Evolutionary conservation across 176 grass and related monocot species (phyloP), one percentile per base, ranked within the genome.

Genomic region (Themeda triandra): DNA sequence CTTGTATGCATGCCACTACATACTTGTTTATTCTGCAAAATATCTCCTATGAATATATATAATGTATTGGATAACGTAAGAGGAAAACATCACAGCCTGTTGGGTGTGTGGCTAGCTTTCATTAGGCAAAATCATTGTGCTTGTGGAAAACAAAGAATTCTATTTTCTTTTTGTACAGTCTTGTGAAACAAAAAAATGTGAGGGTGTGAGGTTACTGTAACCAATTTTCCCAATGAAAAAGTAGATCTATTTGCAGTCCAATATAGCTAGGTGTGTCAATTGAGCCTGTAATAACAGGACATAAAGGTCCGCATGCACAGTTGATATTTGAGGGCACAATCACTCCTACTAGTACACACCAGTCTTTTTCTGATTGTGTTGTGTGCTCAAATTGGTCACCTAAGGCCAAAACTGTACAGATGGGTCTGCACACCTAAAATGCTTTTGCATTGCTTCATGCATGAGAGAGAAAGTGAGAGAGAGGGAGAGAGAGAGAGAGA

Each of bases 351-450:
- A 59, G 66, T 66, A 74, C 59, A 80, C 33, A 75, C 46, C 44
- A 62, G 76, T 48, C 84, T 36, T 79, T 79, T 73, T 86, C 10
- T 19, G 67, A 83, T 74, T 77, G 84, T 31, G 79, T 68, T 75
- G 80, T 79, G 82, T 79, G 88, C 85, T 75, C 75, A 87, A 87
- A 90, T 80, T 69, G 37, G 67, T 75, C 74, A 74, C 13, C 9
- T 73, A 68, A 83, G 88, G 74, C 74, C 80, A 87, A 67, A 48
- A 79, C 71, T 82, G 80, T 90, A 83, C 84, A 68, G 23, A 77
- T 49, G 80, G 59, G 73, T 68, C n/a, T 79, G 45, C 60, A 87
- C 67, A 75, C 80, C 79, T 79, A 86, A 77, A 75, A 69, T 79
- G 42, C 75, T 84, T 84, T 29, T 73, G 71, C 14, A 48, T 48